Base-by-base conservation (phyloP, 179 eudicot genomes). In the Silene noctiflora region DNA sequence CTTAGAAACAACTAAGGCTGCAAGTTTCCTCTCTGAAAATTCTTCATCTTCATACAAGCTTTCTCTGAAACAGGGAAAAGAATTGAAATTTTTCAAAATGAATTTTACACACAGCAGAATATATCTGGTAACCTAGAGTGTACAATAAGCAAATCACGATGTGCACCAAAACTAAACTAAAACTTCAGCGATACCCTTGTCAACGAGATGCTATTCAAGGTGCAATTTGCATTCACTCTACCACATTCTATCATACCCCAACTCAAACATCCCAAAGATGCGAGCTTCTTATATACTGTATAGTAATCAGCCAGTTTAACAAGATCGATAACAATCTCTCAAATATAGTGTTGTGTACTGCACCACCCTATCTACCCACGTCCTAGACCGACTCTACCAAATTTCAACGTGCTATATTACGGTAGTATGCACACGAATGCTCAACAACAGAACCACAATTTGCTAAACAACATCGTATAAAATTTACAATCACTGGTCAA, bases 31-130 rank as follows among this genome's bases (percentile, higher is more conserved):
- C 79, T 94, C 93, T 25, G 84, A 82, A 69, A 88, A 92, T 72
- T 88, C 93, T 80, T 89, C 98, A 82, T 94, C 98, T 83, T 94
- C 98, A 77, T 94, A 94, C 79, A 94, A 83, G 81, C 97, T 94
- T 79, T 94, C 98, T 70, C 98, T 94, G 98, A 42, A 74, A 44
- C 70, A 33, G 67, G 68, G 35, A 75, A 16, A 35, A n/a, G n/a
- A n/a, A n/a, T n/a, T n/a, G n/a, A n/a, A n/a, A n/a, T n/a, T n/a
- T n/a, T n/a, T n/a, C n/a, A n/a, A 1, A 16, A 48, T 4, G 56
- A 22, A 27, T 7, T 66, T 19, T 11, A 21, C 19, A 29, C 27
- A 46, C 5, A 13, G 33, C n/a, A 60, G n/a, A 66, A 58, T 29
- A 10, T 10, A 10, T 22, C 13, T 19, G 46, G 46, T 42, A 42